phyloP scores from a whole-genome alignment of 345 rosid genomes.

The Melaleuca alternifolia region DNA sequence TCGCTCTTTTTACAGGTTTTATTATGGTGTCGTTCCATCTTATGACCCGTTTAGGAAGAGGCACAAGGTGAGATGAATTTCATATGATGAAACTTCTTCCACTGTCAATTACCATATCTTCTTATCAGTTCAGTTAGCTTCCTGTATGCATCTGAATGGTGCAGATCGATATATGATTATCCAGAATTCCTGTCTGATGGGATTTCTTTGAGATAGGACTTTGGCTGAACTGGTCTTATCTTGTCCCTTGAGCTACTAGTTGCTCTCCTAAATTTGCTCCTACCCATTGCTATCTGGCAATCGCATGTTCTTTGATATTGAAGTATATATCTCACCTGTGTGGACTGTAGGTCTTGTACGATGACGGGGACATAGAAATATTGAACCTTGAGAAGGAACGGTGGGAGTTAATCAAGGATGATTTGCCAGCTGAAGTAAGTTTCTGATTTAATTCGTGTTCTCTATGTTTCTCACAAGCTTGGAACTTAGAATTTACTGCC shows the following conservation, averaged over 20 bases:
- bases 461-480: neutral
- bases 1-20: neutral
- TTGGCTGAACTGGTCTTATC: neutral
- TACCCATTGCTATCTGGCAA: neutral
- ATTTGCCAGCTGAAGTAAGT: neutral
- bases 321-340: neutral
- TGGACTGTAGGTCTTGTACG: neutral
- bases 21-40: neutral
- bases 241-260: neutral
- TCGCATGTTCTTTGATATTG: neutral
- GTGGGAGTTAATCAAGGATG: neutral
- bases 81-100: accelerated
- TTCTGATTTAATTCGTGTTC: neutral
- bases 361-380: neutral
- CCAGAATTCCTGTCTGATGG: neutral
- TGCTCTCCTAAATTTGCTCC: neutral
- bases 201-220: too few species aligned
- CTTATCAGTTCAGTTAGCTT: neutral
- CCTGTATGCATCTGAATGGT: neutral
- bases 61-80: neutral
- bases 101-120: neutral
- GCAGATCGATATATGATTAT: neutral
- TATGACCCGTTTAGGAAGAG: neutral
- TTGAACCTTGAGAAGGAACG: neutral
- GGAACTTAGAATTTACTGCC: neutral